These are phyloP conservation scores for Saccharomycopsis hybrid DNA, from an alignment of 1,139 yeast species.

Conservation along the genomic window DNA sequence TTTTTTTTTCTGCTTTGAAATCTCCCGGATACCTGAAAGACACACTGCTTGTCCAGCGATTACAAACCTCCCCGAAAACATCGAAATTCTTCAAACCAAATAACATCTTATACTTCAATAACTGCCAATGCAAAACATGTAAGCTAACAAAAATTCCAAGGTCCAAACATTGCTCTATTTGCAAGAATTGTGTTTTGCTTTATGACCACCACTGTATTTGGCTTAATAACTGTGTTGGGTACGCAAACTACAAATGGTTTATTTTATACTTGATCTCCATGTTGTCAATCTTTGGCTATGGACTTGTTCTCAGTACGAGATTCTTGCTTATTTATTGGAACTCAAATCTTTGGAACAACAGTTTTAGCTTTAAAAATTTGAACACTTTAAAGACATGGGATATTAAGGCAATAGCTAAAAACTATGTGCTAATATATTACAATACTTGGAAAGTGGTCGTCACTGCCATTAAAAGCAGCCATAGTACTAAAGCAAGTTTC, in stretches of 20 bases:
- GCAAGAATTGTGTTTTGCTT: conserved; percentile 59
- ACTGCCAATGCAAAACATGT: conserved; percentile 52
- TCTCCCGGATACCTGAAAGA: conserved; percentile 18
- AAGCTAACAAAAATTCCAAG: conserved; percentile 70
- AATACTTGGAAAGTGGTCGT: conserved; percentile 20
- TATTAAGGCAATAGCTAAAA: conserved; percentile 7
- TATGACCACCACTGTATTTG: conserved; percentile 95
- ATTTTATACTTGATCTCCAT: conserved; percentile 53
- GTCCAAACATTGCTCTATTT: conserved; percentile 79
- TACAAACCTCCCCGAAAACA: not conserved
- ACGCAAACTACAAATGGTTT: conserved; percentile 68
- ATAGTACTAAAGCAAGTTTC: not conserved
- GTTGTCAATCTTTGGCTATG: conserved; percentile 53
- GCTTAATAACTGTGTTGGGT: conserved; percentile 88
- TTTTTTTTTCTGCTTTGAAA: conserved; percentile 5
- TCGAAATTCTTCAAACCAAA: conserved; percentile 26
- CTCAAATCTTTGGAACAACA: conserved; percentile 22
- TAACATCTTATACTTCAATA: conserved; percentile 50
- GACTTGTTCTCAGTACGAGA: conserved; percentile 35
- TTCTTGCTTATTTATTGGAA: conserved; percentile 6
- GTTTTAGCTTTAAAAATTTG: conserved; percentile 17
- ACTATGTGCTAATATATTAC: conserved; percentile 22
- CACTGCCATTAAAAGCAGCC: conserved; percentile 23
- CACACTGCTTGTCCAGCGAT: conserved; percentile 23
- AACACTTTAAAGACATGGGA: conserved; percentile 16